These are phyloP conservation scores for Chytriomyces sp. DNA, from an alignment of 192 early-diverging fungal species.

Conservation along the genomic window DNA sequence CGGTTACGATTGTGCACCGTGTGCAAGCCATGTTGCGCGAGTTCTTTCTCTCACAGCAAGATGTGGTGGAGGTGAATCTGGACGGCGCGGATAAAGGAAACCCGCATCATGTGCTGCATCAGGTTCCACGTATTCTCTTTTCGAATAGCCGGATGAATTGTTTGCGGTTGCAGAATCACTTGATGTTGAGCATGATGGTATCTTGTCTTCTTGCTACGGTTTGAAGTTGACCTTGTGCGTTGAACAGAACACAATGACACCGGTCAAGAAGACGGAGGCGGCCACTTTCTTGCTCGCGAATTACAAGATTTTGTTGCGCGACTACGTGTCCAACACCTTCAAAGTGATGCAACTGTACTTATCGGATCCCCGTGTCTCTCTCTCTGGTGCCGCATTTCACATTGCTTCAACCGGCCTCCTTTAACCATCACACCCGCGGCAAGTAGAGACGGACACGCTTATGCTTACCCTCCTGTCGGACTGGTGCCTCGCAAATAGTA, in stretches of 20 bases:
- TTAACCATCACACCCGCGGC: background rate
- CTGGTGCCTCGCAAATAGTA: background rate
- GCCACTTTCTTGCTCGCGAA: background rate
- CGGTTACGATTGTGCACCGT: background rate
- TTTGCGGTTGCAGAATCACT: conserved; percentile 13
- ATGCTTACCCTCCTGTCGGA: conserved; percentile 26
- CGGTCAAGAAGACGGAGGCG: background rate
- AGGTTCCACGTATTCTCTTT: background rate
- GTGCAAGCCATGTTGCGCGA: background rate
- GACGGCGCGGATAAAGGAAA: background rate
- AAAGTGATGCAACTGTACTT: background rate
- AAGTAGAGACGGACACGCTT: conserved; percentile 12
- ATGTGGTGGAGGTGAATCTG: background rate
- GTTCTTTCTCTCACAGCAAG: background rate
- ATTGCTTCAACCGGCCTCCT: background rate
- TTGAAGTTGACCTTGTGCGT: background rate
- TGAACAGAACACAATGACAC: conserved; percentile 8
- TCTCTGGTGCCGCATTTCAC: background rate
- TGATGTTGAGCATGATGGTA: conserved; percentile 14
- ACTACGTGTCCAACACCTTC: background rate
- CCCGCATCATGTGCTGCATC: background rate
- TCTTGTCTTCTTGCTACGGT: background rate
- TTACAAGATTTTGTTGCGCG: conserved; percentile 3
- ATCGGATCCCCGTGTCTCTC: background rate
- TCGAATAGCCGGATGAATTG: conserved; percentile 12